Evolutionary conservation across 2,329 filamentous ascomycete genomes (phyloP), one percentile per base, ranked within the genome.

Genomic region (Pyrenochaeta sp.): DNA sequence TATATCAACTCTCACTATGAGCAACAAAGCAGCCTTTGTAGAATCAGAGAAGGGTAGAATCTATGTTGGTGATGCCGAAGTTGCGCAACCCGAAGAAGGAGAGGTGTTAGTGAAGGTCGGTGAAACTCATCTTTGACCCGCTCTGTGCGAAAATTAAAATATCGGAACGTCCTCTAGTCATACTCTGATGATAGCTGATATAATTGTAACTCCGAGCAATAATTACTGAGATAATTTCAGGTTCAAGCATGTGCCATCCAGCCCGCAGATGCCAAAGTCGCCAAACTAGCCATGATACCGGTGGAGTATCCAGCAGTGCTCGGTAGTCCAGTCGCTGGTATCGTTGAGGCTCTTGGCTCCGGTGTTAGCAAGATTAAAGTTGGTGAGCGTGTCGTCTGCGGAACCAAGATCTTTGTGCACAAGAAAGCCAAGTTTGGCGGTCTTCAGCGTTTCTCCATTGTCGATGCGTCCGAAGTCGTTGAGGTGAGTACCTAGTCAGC

Each of bases 381-480:
- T 2, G 71, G 72, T 3, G 68, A 74, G 28, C 63, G 68, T 11
- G 55, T 74, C 2, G 44, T 59, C 6, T 54, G 53, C 24, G 51
- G 50, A 1, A 61, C 51, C 2, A 59, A 60, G 37, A 21, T 58
- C 7, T 55, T 58, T 26, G 29, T 37, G 11, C 44, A 53, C 3
- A 59, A 58, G 40, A 58, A 56, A 23, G 34, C 53, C 1, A 58
- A 53, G 22, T 60, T 55, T 41, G 51, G 56, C 10, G 60, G 54
- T 1, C 34, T 51, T 6, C 58, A 63, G 27, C 47, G 45, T 6
- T 60, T 47, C 38, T 15, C 39, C 2, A 34, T 61, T 7, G 47
- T 63, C 9, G 51, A 59, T 24, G 52, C 52, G 28, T 44, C 40
- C 6, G 49, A 59, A 21, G 23, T 57, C 6, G 23, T 61, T 9